Conservation (phyloP, 2,329 filamentous ascomycete species). For the Huntiella abstrusa region DNA sequence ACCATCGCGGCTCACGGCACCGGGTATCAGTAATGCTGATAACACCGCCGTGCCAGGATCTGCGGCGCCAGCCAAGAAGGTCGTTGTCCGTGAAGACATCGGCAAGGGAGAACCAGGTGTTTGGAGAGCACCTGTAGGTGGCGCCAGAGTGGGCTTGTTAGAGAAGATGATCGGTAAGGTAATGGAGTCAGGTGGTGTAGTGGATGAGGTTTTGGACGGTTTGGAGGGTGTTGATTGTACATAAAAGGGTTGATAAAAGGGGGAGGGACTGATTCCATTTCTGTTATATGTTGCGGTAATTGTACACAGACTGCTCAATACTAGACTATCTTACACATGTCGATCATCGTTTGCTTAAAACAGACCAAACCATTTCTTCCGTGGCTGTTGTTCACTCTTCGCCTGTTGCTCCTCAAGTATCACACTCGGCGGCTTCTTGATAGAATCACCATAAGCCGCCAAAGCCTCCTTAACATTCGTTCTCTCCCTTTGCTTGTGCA, state of each 20-base stretch:
- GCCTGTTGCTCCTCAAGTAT: not conserved
- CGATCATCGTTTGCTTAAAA: conserved; percentile 1
- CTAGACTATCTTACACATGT: not conserved
- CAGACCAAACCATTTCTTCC: conserved; percentile 11
- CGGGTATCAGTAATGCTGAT: conserved; percentile 45
- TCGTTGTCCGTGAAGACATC: conserved; percentile 21
- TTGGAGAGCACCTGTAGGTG: conserved; percentile 72
- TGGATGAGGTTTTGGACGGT: conserved; percentile 68
- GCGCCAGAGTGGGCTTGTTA: conserved; percentile 57
- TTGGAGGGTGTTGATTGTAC: conserved; percentile 56
- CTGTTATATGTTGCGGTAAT: not conserved
- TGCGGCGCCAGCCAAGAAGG: conserved; percentile 18
- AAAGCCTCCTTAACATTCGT: conserved; percentile 11
- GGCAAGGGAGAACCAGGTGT: conserved; percentile 41
- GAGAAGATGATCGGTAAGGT: conserved; percentile 59
- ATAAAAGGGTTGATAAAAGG: conserved; percentile 17
- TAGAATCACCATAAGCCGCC: conserved; percentile 1
- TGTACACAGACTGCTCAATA: not conserved
- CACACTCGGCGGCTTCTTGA: not conserved
- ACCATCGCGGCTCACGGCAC: conserved; percentile 52
- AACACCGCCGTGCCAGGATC: conserved; percentile 33
- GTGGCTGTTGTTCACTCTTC: not conserved
- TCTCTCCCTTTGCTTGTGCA: conserved; percentile 20
- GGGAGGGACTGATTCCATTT: conserved; percentile 4
- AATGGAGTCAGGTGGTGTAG: conserved; percentile 54